A percentile compares a stretch with the other conserved stretches of the same genome.
phyloP scores from a whole-genome alignment of 169 alveolate species.

The Eimeria sp. region DNA sequence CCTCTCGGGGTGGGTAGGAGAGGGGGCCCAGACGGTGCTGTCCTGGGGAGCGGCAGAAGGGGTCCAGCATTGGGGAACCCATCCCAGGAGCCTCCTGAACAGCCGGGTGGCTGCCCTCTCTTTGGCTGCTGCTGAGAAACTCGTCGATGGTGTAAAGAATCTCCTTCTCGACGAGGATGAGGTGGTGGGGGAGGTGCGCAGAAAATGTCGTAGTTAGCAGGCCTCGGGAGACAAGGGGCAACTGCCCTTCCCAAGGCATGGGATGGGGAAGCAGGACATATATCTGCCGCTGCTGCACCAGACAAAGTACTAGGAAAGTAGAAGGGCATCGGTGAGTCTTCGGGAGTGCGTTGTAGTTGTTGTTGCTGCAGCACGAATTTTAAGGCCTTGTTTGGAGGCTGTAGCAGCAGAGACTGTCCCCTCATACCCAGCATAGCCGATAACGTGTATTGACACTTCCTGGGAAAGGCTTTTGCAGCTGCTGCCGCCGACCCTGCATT shows the following conservation, averaged over 20 bases:
- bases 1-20: conserved; percentile 49
- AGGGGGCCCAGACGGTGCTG: conserved; percentile 20
- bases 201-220: not conserved
- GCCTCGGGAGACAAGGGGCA: conserved; percentile 6
- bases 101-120: not conserved
- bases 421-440: not conserved
- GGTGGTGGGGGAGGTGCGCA: conserved; percentile 16
- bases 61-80: not conserved
- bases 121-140: not conserved
- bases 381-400: not conserved
- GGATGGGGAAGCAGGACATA: not conserved
- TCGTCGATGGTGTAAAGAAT: conserved; percentile 1
- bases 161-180: conserved; percentile 14
- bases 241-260: not conserved
- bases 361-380: conserved; percentile 17
- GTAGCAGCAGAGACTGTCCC: not conserved
- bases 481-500: not conserved
- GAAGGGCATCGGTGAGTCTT: not conserved
- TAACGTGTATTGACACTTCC: not conserved
- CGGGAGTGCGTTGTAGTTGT: not conserved
- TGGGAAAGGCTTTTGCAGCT: not conserved
- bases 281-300: not conserved
- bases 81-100: conserved; percentile 1
- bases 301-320: not conserved
- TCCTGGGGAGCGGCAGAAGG: conserved; percentile 20